Evolutionary conservation across 2,329 filamentous ascomycete genomes (phyloP).

Genomic region (Herpomyces periplanetae): DNA sequence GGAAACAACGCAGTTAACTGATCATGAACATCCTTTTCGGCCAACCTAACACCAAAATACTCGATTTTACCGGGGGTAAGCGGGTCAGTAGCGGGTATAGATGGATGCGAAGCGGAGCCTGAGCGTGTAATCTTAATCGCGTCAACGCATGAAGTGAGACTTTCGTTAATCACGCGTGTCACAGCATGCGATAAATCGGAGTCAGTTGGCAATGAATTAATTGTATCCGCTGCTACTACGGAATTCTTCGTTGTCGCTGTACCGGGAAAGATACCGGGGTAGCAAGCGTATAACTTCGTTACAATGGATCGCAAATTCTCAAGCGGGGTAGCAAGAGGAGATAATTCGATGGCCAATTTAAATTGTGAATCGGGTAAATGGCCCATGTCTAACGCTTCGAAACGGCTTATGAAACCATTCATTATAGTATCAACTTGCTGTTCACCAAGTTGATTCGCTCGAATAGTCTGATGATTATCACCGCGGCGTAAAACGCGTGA

Average conservation of each 20-base stretch:
- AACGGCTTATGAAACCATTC: slow-evolving; percentile 63
- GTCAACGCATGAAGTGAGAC: too few relatives aligned
- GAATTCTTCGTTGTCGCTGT: slow-evolving; percentile 27
- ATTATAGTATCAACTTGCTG: slow-evolving; percentile 55
- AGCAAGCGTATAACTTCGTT: slow-evolving; percentile 25
- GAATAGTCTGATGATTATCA: slow-evolving; percentile 92
- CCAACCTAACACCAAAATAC: slow-evolving; percentile 20
- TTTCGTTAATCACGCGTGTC: background rate
- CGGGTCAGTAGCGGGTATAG: too few relatives aligned
- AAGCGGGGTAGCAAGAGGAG: slow-evolving; percentile 34
- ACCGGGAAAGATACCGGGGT: slow-evolving; percentile 28
- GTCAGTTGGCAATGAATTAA: background rate
- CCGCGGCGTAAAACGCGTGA: slow-evolving; percentile 45
- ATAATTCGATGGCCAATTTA: slow-evolving; percentile 44
- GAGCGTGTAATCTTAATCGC: too few relatives aligned
- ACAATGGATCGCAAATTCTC: slow-evolving; percentile 51
- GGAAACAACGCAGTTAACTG: slow-evolving; percentile 18
- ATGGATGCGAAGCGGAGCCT: too few relatives aligned
- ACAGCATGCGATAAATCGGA: background rate
- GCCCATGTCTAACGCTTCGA: slow-evolving; percentile 30
- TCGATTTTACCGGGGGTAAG: too few relatives aligned
- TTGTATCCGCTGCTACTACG: slow-evolving; percentile 24
- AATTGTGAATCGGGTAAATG: slow-evolving; percentile 38
- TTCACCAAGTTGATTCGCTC: slow-evolving; percentile 28
- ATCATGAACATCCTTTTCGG: slow-evolving; percentile 12